A percentile compares a stretch with the other conserved stretches of the same genome.
Evolutionary conservation across 163 green algal species (phyloP).

Genomic region (Chloromonas sp.): DNA sequence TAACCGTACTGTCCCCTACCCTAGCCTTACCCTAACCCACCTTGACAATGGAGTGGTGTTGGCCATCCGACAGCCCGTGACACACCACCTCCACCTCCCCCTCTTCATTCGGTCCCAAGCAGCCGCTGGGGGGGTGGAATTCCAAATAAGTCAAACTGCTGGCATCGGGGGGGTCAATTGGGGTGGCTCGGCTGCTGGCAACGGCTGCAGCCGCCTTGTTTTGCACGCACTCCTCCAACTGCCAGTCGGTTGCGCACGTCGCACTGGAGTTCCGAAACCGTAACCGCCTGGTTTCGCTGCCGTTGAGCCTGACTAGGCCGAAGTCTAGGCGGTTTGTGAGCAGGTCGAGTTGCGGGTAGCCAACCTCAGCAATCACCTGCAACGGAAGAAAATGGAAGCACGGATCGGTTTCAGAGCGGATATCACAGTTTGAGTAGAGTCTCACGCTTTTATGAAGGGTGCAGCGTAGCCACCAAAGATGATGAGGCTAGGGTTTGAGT

Average conservation of each 20-base stretch:
- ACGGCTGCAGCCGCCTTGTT: not conserved
- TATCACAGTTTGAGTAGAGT: too few species aligned
- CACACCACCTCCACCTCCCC: constrained; percentile 6
- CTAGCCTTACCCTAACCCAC: not conserved
- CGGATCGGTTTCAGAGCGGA: too few species aligned
- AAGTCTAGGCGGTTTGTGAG: constrained; percentile 40
- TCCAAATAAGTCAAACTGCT: constrained; percentile 12
- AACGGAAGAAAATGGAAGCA: not conserved
- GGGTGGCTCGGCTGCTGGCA: not conserved
- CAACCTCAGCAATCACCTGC: not conserved
- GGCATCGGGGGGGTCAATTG: too few species aligned
- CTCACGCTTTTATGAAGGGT: too few species aligned
- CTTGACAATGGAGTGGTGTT: constrained; percentile 22
- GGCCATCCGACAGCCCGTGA: constrained; percentile 20
- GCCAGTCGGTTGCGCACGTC: constrained; percentile 29
- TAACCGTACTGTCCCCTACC: too few species aligned
- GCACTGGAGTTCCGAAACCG: constrained; percentile 29
- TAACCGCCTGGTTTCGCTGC: constrained; percentile 13
- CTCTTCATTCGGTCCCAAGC: constrained; percentile 21
- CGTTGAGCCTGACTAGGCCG: constrained; percentile 31
- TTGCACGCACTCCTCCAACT: constrained; percentile 26
- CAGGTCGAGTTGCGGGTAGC: constrained; percentile 22
- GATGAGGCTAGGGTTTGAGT: too few species aligned
- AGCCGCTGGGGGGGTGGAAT: constrained; percentile 23
- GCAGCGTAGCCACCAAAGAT: too few species aligned